These are phyloP conservation scores for Purpureocillium lavendulum DNA, from an alignment of 2,329 filamentous ascomycete species.

Conservation along the genomic window DNA sequence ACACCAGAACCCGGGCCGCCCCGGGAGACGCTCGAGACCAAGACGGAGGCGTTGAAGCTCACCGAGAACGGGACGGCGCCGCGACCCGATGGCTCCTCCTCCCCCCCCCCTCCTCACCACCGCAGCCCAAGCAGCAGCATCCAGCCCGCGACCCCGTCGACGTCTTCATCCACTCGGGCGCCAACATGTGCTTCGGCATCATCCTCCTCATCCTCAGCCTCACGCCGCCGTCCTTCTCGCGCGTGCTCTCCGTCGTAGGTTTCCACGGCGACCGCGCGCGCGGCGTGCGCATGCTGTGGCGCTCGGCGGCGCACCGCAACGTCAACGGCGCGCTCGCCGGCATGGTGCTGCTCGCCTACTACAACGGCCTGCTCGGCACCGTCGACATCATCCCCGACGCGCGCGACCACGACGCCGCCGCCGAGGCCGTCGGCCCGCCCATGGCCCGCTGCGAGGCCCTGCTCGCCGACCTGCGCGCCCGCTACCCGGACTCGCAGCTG, in stretches of 20 bases:
- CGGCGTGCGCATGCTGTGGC: constrained; percentile 83
- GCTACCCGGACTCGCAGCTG: constrained; percentile 74
- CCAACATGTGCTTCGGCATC: constrained; percentile 83
- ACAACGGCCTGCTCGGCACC: constrained; percentile 78
- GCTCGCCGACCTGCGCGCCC: constrained; percentile 62
- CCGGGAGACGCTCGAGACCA: no score
- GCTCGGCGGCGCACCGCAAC: constrained; percentile 75
- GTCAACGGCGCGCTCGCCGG: constrained; percentile 89
- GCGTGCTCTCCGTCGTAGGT: constrained; percentile 77
- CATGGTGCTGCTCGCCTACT: constrained; percentile 73
- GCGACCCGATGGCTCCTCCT: no score
- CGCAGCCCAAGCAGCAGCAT: constrained; percentile 39
- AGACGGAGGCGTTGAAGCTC: no score
- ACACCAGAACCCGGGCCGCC: constrained; percentile 3
- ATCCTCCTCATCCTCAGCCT: constrained; percentile 83
- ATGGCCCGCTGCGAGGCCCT: constrained; percentile 57
- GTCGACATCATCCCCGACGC: constrained; percentile 73
- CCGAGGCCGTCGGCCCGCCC: constrained; percentile 64
- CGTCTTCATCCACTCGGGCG: constrained; percentile 80
- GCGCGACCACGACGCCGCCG: constrained; percentile 43
- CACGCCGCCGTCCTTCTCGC: constrained; percentile 84
- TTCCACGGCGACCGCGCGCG: constrained; percentile 82
- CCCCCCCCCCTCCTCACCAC: background rate
- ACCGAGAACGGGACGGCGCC: no score
- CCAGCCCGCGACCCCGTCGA: constrained; percentile 67